A percentile compares a stretch with the other conserved stretches of the same genome.
These are phyloP conservation scores for Berberis thunbergii DNA, from an alignment of 164 flowering plant genomes.

Conservation along the genomic window DNA sequence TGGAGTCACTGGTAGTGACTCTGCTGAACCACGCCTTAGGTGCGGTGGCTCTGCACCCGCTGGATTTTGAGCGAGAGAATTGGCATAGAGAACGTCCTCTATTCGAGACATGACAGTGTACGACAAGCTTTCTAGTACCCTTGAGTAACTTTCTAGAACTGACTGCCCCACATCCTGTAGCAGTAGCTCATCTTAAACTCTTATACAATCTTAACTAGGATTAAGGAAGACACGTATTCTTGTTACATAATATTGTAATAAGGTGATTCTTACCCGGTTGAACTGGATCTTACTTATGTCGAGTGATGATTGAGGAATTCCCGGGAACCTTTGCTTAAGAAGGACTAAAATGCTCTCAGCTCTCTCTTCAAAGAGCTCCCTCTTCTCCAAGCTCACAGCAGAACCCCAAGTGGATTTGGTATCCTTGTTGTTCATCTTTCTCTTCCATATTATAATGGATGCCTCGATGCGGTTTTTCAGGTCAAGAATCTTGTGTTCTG, in stretches of 20 bases:
- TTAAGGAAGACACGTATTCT: neutral
- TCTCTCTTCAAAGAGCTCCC: slow-evolving; percentile 92
- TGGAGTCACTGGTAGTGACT: slow-evolving; percentile 10
- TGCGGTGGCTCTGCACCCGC: slow-evolving; percentile 10
- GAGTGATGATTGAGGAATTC: slow-evolving; percentile 74
- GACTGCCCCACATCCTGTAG: slow-evolving; percentile 83
- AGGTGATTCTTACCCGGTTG: slow-evolving; percentile 36
- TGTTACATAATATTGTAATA: neutral
- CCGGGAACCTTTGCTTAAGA: slow-evolving; percentile 75
- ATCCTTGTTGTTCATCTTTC: slow-evolving; percentile 75
- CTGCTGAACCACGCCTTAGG: neutral
- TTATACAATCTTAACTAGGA: neutral
- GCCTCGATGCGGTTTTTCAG: slow-evolving; percentile 86
- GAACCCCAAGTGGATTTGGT: slow-evolving; percentile 75
- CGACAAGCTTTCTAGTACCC: slow-evolving; percentile 84
- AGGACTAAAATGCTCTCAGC: slow-evolving; percentile 72
- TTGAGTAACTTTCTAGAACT: slow-evolving; percentile 80
- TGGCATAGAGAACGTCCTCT: slow-evolving; percentile 67
- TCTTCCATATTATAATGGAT: slow-evolving; percentile 79
- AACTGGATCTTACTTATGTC: slow-evolving; percentile 78
- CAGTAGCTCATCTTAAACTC: neutral
- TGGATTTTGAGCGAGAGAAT: slow-evolving; percentile 32
- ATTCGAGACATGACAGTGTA: slow-evolving; percentile 58
- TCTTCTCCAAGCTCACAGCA: slow-evolving; percentile 70
- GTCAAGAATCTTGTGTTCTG: slow-evolving; percentile 78